Evolutionary conservation across 139 green algal genomes (phyloP).

Genomic region (Chlamydomonas eustigma): DNA sequence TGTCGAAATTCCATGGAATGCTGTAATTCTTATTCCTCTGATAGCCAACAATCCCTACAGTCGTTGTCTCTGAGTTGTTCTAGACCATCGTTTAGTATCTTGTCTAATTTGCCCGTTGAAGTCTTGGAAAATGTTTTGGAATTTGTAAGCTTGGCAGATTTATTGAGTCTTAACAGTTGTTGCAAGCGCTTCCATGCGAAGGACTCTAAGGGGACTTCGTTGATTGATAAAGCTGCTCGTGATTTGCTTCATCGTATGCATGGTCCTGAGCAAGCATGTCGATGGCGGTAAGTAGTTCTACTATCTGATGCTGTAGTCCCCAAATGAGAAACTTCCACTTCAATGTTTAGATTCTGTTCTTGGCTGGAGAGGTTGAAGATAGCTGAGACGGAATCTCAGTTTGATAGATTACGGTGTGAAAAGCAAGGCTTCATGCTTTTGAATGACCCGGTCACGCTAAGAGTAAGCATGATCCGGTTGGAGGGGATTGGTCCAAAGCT

Average conservation of each 20-base stretch:
- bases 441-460: not conserved
- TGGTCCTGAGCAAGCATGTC: not conserved
- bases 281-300: constrained; percentile 1
- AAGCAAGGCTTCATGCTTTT: constrained; percentile 2
- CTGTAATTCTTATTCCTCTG: too few species aligned
- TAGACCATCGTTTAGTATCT: too few species aligned
- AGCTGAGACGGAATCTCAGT: constrained; percentile 39
- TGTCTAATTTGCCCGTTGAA: not conserved
- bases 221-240: not conserved
- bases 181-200: not conserved
- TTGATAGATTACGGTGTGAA: constrained; percentile 33
- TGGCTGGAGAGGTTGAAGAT: constrained; percentile 51
- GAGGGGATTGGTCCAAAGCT: constrained; percentile 66
- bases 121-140: not conserved
- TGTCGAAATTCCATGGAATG: too few species aligned
- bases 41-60: too few species aligned
- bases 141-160: not conserved
- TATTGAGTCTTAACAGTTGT: not conserved
- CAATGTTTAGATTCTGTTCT: constrained; percentile 16
- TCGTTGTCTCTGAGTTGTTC: too few species aligned
- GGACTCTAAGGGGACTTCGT: not conserved
- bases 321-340: not conserved
- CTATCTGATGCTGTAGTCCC: not conserved
- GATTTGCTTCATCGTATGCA: not conserved
- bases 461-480: constrained; percentile 43